Conservation (phyloP, 2,329 filamentous ascomycete species). For the Cordyceps javanica region DNA sequence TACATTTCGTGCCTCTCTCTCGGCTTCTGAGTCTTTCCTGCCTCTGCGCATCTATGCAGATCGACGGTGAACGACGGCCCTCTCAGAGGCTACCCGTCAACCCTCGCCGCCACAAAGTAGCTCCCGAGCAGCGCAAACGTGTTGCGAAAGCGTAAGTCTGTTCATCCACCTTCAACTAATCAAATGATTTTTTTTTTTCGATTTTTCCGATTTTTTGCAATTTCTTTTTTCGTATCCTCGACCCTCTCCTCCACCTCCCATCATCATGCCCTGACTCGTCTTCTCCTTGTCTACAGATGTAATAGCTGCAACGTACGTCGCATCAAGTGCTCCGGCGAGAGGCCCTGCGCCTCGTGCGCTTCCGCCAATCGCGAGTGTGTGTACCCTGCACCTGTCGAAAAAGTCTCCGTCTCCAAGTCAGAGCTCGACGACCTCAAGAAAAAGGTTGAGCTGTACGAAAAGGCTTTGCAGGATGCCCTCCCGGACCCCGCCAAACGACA, state of each 20-base stretch:
- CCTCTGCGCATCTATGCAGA: conserved; percentile 19
- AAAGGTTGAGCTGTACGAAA: conserved; percentile 35
- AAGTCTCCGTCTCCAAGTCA: conserved; percentile 34
- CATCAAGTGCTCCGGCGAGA: conserved; percentile 45
- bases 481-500: conserved; percentile 30
- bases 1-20: background rate
- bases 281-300: conserved; percentile 33
- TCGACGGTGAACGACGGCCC: conserved; percentile 22
- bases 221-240: background rate
- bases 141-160: conserved; percentile 43
- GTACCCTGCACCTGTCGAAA: conserved; percentile 40
- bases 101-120: conserved; percentile 42
- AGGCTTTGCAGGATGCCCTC: conserved; percentile 30
- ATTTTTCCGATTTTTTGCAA: too few relatives aligned
- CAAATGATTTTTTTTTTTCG: too few relatives aligned
- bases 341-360: conserved; percentile 41
- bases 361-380: conserved; percentile 38
- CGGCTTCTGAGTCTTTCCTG: background rate
- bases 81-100: conserved; percentile 42
- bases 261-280: background rate
- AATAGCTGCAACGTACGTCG: conserved; percentile 48
- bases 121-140: conserved; percentile 40
- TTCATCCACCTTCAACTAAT: too few relatives aligned
- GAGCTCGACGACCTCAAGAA: conserved; percentile 36
- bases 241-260: background rate